Base-by-base conservation (phyloP, 495 filamentous ascomycete species). In the Aspergillus leporis region DNA sequence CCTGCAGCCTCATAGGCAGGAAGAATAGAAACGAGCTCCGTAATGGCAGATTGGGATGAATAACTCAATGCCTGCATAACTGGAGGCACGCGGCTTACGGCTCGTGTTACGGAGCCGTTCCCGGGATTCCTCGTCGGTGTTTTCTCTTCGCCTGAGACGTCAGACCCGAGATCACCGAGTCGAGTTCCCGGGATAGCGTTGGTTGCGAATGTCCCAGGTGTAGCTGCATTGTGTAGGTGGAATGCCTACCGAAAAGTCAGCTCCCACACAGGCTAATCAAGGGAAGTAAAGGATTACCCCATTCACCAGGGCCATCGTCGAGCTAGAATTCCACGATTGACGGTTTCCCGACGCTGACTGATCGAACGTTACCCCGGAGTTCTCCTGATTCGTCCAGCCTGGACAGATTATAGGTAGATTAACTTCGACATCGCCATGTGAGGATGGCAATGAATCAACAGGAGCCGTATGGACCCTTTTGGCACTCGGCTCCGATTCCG, bases 331-430 rank as follows among this genome's bases (percentile, higher is more conserved):
- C 55, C 51, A 51, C 9, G 13, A 49, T 14, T 36, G 34, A 36
- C 51, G 45, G 21, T 41, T 22, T 14, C n/a, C 19, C 25, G 21
- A 10, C 45, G 40, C 38, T 1, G 41, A 12, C 5, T 45, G 23
- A 32, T 13, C 9, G 45, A 18, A 5, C 53, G 18, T 36, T 8
- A 12, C 34, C 3, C 36, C 14, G 10, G 13, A 23, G 19, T 54
- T 18, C 21, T 21, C 31, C 18, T 3, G 19, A n/a, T 10, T 36
- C 2, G 19, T n/a, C 9, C 2, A 14, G 12, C 32, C 4, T 4
- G n/a, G 4, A 25, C 31, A 5, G 43, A 63, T 72, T 5, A 74
- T 78, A 23, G 77, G 74, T 56, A 67, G 63, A 31, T 73, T 80
- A 13, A 14, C 21, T 28, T 23, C 9, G 5, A n/a, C 1, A 31